These are phyloP conservation scores for Oxytropis ochrocephala DNA, from an alignment of 306 rosid species.

Conservation along the genomic window DNA sequence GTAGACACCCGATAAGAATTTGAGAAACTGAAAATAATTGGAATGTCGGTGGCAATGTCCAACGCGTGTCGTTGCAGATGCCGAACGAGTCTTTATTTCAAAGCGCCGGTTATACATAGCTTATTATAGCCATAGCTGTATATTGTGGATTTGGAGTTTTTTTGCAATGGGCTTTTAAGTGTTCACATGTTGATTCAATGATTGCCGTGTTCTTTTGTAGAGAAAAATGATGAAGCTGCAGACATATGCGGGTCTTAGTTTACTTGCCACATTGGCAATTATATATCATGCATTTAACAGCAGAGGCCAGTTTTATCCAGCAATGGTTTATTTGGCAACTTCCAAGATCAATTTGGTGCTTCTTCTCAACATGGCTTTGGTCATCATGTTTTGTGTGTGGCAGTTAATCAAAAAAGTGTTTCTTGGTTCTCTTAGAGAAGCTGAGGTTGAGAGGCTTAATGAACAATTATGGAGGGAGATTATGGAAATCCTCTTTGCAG, in stretches of 20 bases:
- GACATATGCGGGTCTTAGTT: slow-evolving; percentile 79
- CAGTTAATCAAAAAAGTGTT: slow-evolving; percentile 73
- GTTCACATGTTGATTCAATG: slow-evolving; percentile 17
- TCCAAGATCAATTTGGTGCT: slow-evolving; percentile 91
- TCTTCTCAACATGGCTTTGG: slow-evolving; percentile 87
- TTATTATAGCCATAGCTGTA: background rate
- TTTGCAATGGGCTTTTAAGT: background rate
- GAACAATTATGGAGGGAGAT: slow-evolving; percentile 97
- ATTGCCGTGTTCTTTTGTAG: slow-evolving; percentile 13
- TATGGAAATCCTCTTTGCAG: slow-evolving; percentile 88
- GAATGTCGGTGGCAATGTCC: too few species aligned
- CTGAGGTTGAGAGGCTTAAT: slow-evolving; percentile 92
- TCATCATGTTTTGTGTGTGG: slow-evolving; percentile 77
- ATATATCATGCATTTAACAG: slow-evolving; percentile 81
- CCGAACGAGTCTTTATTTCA: too few species aligned
- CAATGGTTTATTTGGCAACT: slow-evolving; percentile 84
- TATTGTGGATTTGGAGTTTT: background rate
- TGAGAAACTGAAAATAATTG: too few species aligned
- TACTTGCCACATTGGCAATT: slow-evolving; percentile 71
- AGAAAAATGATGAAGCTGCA: slow-evolving; percentile 72
- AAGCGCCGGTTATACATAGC: too few species aligned
- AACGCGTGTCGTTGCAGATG: too few species aligned
- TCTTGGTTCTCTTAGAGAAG: slow-evolving; percentile 85
- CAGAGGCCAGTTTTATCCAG: slow-evolving; percentile 92
- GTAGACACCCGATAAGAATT: too few species aligned